phyloP scores from a whole-genome alignment of 495 filamentous ascomycete species.

The Parathielavia appendiculata region DNA sequence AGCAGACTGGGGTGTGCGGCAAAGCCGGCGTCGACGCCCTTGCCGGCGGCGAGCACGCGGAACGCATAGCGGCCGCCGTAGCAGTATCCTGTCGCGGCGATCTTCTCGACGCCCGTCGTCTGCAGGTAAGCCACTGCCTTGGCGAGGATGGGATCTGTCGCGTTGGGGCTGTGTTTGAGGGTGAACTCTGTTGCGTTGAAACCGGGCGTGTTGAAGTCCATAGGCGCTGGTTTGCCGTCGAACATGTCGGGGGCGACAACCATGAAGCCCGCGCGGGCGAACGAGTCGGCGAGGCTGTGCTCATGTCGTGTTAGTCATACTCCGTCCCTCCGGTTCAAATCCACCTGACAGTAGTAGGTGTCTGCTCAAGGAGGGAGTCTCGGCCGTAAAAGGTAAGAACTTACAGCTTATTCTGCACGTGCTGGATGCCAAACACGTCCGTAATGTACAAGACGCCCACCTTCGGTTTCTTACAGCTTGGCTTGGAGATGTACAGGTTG shows the following conservation, averaged over 20 bases:
- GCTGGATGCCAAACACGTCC: slow-evolving; percentile 8
- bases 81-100: slow-evolving; percentile 4
- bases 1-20: slow-evolving; percentile 5
- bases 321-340: background rate
- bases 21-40: slow-evolving; percentile 8
- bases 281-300: slow-evolving; percentile 12
- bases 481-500: slow-evolving; percentile 8
- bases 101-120: slow-evolving; percentile 6
- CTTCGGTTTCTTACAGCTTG: background rate
- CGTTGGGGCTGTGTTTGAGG: background rate
- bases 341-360: too few species aligned
- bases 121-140: background rate
- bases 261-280: slow-evolving; percentile 6
- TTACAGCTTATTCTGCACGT: slow-evolving; percentile 3
- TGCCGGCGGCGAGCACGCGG: slow-evolving; percentile 1
- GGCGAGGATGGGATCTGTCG: slow-evolving; percentile 8
- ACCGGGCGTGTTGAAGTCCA: slow-evolving; percentile 5
- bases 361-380: too few species aligned
- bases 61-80: slow-evolving; percentile 6
- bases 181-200: slow-evolving; percentile 10
- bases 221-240: background rate
- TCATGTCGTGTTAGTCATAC: background rate
- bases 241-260: slow-evolving; percentile 10
- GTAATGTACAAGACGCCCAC: slow-evolving; percentile 8
- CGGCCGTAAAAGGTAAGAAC: too few species aligned